A percentile compares a stretch with the other conserved stretches of the same genome.
phyloP scores from a whole-genome alignment of 2,329 filamentous ascomycete species.

The Corinectria fuckeliana region DNA sequence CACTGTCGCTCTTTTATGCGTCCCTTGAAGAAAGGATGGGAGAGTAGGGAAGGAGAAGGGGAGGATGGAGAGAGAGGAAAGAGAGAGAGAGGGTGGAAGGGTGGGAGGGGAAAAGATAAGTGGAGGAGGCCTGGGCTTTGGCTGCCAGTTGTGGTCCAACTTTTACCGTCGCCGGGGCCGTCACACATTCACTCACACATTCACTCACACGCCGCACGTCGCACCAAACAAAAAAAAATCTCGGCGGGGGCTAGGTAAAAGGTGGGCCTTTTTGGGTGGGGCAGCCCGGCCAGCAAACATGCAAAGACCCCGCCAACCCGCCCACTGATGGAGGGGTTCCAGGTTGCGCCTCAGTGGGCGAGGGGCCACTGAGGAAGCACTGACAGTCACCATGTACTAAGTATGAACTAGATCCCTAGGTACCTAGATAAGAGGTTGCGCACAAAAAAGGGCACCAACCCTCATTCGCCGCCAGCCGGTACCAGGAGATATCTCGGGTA shows the following conservation, averaged over 20 bases:
- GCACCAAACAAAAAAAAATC: slow-evolving; percentile 32
- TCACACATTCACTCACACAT: slow-evolving; percentile 13
- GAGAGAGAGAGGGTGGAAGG: slow-evolving; percentile 34
- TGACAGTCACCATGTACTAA: background rate
- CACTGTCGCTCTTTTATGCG: slow-evolving; percentile 50
- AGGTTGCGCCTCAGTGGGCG: no score
- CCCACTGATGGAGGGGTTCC: slow-evolving; percentile 13
- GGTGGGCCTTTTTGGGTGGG: slow-evolving; percentile 25
- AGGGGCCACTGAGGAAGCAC: background rate
- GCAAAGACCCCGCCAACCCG: slow-evolving; percentile 13
- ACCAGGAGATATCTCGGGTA: slow-evolving; percentile 22
- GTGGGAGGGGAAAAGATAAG: slow-evolving; percentile 36
- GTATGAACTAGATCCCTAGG: no score
- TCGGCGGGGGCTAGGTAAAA: slow-evolving; percentile 16
- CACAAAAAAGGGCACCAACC: slow-evolving; percentile 39
- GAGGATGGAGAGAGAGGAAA: slow-evolving; percentile 34
- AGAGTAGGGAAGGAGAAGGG: slow-evolving; percentile 31
- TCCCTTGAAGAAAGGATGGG: slow-evolving; percentile 41
- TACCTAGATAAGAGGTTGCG: background rate
- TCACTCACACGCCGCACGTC: background rate
- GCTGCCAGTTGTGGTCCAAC: no score
- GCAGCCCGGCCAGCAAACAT: slow-evolving; percentile 4
- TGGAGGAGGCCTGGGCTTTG: no score
- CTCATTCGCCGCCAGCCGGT: slow-evolving; percentile 26
- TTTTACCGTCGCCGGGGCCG: no score